A percentile compares a stretch with the other conserved stretches of the same genome.
These are phyloP conservation scores for Termitomyces sp. DNA, from an alignment of 768 basidiomycete species.

Conservation along the genomic window DNA sequence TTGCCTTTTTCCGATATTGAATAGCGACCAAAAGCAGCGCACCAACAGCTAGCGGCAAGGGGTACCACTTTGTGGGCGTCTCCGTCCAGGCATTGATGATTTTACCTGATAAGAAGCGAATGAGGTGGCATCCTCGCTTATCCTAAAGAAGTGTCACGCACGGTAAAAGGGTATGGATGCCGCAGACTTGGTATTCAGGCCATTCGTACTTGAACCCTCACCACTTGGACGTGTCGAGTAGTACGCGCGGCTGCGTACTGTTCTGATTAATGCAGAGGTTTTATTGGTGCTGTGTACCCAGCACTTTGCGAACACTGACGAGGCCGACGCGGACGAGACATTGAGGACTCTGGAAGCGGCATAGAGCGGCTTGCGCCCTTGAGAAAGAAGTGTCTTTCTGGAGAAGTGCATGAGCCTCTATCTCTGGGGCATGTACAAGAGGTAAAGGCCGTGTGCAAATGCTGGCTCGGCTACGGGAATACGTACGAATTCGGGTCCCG, in stretches of 20 bases:
- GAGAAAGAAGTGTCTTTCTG: conserved; percentile 45
- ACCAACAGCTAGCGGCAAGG: conserved; percentile 85
- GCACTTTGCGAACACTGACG: conserved; percentile 43
- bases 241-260: conserved; percentile 34
- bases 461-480: conserved; percentile 10
- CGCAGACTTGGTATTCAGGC: conserved; percentile 16
- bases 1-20: conserved; percentile 62
- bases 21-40: conserved; percentile 80
- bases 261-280: conserved; percentile 43
- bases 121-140: conserved; percentile 5
- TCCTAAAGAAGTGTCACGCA: conserved; percentile 21
- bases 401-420: conserved; percentile 39
- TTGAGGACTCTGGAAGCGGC: conserved; percentile 54
- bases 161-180: conserved; percentile 47
- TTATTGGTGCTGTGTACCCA: conserved; percentile 51
- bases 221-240: conserved; percentile 32
- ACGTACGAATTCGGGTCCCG: conserved; percentile 16
- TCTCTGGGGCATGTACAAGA: conserved; percentile 7
- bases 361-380: conserved; percentile 50
- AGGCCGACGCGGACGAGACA: conserved; percentile 41
- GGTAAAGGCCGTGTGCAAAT: neutral
- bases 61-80: conserved; percentile 94
- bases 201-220: conserved; percentile 20
- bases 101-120: conserved; percentile 37
- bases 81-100: conserved; percentile 75